Conservation (phyloP, 1,139 yeast species). For the Protomyces macrosporus region DNA sequence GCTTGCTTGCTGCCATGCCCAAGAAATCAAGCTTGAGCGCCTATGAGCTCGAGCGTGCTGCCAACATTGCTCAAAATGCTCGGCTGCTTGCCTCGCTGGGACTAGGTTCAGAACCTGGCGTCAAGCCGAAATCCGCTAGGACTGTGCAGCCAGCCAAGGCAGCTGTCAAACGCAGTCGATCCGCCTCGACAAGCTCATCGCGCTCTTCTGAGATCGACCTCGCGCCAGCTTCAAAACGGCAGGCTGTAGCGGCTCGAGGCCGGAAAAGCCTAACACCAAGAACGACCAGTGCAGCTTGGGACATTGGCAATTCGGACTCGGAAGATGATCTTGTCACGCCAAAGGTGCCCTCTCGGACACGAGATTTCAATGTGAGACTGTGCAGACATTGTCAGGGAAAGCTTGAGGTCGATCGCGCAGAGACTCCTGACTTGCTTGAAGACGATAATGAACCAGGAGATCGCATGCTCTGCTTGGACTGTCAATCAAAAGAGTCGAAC, state of each 20-base stretch:
- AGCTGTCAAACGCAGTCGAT: not conserved
- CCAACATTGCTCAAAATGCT: not conserved
- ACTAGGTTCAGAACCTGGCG: not conserved
- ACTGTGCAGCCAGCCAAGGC: not conserved
- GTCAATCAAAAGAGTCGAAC: not conserved
- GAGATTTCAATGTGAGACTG: too few relatives aligned
- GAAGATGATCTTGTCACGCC: not conserved
- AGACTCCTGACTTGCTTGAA: not conserved
- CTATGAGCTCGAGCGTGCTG: constrained; percentile 9
- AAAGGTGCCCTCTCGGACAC: too few relatives aligned
- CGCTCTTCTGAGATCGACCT: too few relatives aligned
- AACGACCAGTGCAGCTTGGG: not conserved
- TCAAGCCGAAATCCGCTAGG: not conserved
- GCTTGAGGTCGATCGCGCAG: not conserved
- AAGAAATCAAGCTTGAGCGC: not conserved
- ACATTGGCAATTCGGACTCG: not conserved
- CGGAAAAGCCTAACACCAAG: not conserved
- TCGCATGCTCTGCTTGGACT: not conserved
- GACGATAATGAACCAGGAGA: not conserved
- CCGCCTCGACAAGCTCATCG: not conserved
- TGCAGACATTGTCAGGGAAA: not conserved
- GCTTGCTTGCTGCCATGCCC: not conserved
- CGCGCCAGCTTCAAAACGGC: not conserved
- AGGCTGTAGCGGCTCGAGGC: not conserved
- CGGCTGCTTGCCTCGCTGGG: constrained; percentile 6